Evolutionary conservation across 140 eudicot genomes (phyloP).

Genomic region (Senecio squalidus): DNA sequence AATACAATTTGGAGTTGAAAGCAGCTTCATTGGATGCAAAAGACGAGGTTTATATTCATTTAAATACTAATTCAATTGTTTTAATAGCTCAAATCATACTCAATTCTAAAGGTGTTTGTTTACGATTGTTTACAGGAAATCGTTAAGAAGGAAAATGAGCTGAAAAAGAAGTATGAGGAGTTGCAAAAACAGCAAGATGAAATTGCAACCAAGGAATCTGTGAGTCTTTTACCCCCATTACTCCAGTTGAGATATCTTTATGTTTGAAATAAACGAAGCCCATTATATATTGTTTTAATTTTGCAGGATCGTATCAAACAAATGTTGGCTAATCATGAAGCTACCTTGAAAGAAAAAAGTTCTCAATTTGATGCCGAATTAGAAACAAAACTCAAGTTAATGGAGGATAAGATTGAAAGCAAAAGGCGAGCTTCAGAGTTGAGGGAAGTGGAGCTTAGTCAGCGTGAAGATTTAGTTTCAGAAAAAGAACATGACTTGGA

Average conservation of each 20-base stretch:
- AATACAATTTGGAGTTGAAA: slow-evolving; percentile 43
- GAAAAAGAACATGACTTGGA: slow-evolving; percentile 78
- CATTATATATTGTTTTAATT: not conserved
- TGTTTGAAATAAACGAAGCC: not conserved
- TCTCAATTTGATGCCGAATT: slow-evolving; percentile 61
- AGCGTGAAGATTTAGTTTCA: slow-evolving; percentile 51
- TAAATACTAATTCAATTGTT: not conserved
- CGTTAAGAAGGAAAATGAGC: slow-evolving; percentile 42
- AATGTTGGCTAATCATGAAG: slow-evolving; percentile 52
- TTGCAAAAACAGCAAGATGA: slow-evolving; percentile 45
- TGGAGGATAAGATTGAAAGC: slow-evolving; percentile 63
- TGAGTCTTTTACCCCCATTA: slow-evolving; percentile 44
- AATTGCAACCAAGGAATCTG: slow-evolving; percentile 64
- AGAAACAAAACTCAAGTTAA: slow-evolving; percentile 53
- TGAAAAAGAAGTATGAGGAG: slow-evolving; percentile 66
- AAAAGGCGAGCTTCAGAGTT: slow-evolving; percentile 89
- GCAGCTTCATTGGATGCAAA: slow-evolving; percentile 53
- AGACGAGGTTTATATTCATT: slow-evolving; percentile 70
- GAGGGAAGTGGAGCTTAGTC: slow-evolving; percentile 75
- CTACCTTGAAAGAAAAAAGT: slow-evolving; percentile 43
- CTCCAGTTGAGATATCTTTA: not conserved
- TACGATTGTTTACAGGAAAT: slow-evolving; percentile 46
- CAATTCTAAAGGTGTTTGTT: too few species aligned
- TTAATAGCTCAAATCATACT: not conserved
- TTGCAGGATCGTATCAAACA: slow-evolving; percentile 56